Conservation (phyloP, 306 rosid species). For the Myrica gale region DNA sequence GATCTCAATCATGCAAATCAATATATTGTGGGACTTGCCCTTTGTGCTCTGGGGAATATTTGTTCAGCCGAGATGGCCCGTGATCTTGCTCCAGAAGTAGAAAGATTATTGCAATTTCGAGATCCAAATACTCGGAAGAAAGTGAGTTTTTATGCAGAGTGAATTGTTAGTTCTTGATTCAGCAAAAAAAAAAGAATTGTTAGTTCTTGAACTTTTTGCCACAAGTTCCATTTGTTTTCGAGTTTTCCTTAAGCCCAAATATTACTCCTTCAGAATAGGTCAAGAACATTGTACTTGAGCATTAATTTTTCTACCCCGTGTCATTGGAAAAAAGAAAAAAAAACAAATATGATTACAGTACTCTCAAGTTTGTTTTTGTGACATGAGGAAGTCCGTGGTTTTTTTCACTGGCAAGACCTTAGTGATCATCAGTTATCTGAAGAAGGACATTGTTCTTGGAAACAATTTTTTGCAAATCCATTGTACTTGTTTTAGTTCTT, state of each 20-base stretch:
- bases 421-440: not conserved
- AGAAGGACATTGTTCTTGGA: not conserved
- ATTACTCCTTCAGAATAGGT: not conserved
- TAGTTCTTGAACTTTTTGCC: conserved; percentile 1
- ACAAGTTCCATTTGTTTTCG: not conserved
- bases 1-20: conserved; percentile 95
- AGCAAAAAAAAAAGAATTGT: too few species aligned
- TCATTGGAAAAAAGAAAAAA: not conserved
- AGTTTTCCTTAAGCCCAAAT: not conserved
- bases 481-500: not conserved
- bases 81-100: conserved; percentile 98
- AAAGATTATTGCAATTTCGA: conserved; percentile 85
- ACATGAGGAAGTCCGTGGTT: not conserved
- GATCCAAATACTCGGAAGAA: conserved; percentile 96
- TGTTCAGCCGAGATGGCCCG: conserved; percentile 99
- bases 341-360: not conserved
- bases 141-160: conserved; percentile 39
- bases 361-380: not conserved
- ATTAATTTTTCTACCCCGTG: not conserved
- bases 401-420: not conserved
- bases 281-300: not conserved
- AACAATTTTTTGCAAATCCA: not conserved
- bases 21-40: conserved; percentile 99
- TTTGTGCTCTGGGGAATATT: conserved; percentile 97
- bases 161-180: conserved; percentile 3